Percentiles rank a stretch among this genome's conserved stretches.
phyloP scores from a whole-genome alignment of 2,329 filamentous ascomycete genomes.

The Pestalotiopsis sp. region DNA sequence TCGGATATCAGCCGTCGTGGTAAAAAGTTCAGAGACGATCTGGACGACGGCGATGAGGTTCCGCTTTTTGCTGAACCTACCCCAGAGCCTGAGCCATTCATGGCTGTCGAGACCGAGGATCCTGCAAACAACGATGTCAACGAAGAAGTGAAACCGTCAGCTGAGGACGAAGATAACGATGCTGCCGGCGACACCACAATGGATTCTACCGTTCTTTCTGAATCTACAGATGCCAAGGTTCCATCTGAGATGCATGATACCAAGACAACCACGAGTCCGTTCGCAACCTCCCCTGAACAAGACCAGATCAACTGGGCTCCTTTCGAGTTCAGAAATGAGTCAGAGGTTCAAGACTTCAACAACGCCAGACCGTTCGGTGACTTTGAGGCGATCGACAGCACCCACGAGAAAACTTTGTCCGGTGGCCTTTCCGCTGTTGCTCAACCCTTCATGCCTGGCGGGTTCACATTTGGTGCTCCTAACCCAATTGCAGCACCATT shows the following conservation, averaged over 20 bases:
- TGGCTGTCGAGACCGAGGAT: not conserved
- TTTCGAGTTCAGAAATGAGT: constrained; percentile 58
- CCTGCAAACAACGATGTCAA: constrained; percentile 9
- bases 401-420: constrained; percentile 51
- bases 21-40: constrained; percentile 64
- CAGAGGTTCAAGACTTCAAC: constrained; percentile 52
- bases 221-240: constrained; percentile 50
- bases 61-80: constrained; percentile 70
- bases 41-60: constrained; percentile 70
- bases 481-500: constrained; percentile 29
- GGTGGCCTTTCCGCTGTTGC: constrained; percentile 67
- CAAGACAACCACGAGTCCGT: constrained; percentile 54
- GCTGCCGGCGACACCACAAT: constrained; percentile 51
- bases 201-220: constrained; percentile 54
- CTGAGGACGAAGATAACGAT: constrained; percentile 47
- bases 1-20: constrained; percentile 74
- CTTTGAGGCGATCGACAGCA: constrained; percentile 40
- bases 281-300: constrained; percentile 54
- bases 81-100: constrained; percentile 28
- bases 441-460: constrained; percentile 62
- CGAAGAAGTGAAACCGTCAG: constrained; percentile 34
- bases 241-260: constrained; percentile 32
- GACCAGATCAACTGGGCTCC: constrained; percentile 56
- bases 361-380: constrained; percentile 52
- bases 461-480: constrained; percentile 33